Base-by-base conservation (phyloP, 805 yeast species). In the Candida ponderosae region DNA sequence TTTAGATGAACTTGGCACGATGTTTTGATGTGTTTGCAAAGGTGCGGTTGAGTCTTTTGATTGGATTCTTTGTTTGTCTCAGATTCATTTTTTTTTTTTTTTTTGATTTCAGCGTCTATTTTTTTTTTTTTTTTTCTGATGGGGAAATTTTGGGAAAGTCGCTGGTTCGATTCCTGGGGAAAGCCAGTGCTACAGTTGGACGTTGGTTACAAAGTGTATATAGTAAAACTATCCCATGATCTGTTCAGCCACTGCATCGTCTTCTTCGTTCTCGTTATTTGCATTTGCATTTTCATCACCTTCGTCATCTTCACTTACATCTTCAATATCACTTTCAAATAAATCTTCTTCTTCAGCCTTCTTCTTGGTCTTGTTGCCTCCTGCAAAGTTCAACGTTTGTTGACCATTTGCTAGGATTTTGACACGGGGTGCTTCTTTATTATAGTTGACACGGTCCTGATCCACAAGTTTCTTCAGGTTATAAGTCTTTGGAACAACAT, bases 401-500 rank as follows among this genome's bases (percentile, higher is more conserved):
- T 70, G 76, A 14, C 74, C 74, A 44, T 64, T 67, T 2, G 60
- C 56, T 31, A 65, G 45, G 34, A 46, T 31, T 34, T 40, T 8
- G 19, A 29, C 14, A 31, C 40, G 18, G 35, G 7, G 31, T 18
- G 34, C 37, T 9, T 24, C 26, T 21, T 37, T 41, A n/a, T 32
- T 20, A 31, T 50, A 50, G 29, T 47, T 56, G 4, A 74, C 63
- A 40, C 57, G 57, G 32, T 70, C 68, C 24, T 63, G 59, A 21
- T 62, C 59, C 6, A 76, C 60, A 2, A 79, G 61, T 16, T 69
- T 70, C 14, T 69, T 68, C 19, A 79, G 52, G 4, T 73, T 67
- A 18, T 63, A 67, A 0, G 81, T 72, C 47, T 71, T 72, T 3
- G 93, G 94, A 7, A 83, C 80, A 3, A 85, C 64, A 40, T 79